These are phyloP conservation scores for Pichia sp. DNA, from an alignment of 1,139 yeast species.

Conservation along the genomic window DNA sequence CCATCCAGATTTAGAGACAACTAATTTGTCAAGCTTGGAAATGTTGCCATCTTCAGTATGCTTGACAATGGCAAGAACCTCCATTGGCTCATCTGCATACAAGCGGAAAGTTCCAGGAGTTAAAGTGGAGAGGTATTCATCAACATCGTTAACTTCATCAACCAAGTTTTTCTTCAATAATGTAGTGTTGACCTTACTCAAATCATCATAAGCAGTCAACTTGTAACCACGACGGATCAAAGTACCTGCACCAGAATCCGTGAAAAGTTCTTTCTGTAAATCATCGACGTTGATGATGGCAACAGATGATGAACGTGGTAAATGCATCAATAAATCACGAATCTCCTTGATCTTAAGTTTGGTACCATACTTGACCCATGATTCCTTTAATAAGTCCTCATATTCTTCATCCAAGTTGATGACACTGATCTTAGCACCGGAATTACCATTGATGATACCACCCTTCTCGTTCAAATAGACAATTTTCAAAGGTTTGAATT, in stretches of 20 bases:
- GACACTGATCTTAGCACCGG: slow-evolving; percentile 82
- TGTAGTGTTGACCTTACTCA: slow-evolving; percentile 10
- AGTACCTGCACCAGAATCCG: slow-evolving; percentile 99
- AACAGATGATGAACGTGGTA: slow-evolving; percentile 96
- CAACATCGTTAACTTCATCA: slow-evolving; percentile 47
- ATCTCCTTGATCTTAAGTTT: slow-evolving; percentile 94
- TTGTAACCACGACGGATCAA: slow-evolving; percentile 96
- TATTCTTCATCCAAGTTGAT: slow-evolving; percentile 96
- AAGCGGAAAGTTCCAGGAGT: slow-evolving; percentile 61
- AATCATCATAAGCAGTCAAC: slow-evolving; percentile 41
- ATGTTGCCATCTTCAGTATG: slow-evolving; percentile 29
- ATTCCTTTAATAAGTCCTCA: slow-evolving; percentile 80
- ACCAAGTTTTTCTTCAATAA: slow-evolving; percentile 12
- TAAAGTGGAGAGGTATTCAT: slow-evolving; percentile 70
- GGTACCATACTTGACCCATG: slow-evolving; percentile 99
- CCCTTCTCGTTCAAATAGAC: slow-evolving; percentile 97
- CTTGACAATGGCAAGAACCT: slow-evolving; percentile 81
- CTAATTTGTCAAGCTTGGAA: slow-evolving; percentile 80
- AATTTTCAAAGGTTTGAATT: slow-evolving; percentile 91
- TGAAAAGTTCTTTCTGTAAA: slow-evolving; percentile 91
- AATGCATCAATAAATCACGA: slow-evolving; percentile 84
- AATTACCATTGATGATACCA: slow-evolving; percentile 87
- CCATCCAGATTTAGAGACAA: slow-evolving; percentile 92
- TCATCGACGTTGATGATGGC: slow-evolving; percentile 95
- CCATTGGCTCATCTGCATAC: slow-evolving; percentile 94